Evolutionary conservation across 768 basidiomycete genomes (phyloP).

Genomic region (Lanmaoa rubissima): DNA sequence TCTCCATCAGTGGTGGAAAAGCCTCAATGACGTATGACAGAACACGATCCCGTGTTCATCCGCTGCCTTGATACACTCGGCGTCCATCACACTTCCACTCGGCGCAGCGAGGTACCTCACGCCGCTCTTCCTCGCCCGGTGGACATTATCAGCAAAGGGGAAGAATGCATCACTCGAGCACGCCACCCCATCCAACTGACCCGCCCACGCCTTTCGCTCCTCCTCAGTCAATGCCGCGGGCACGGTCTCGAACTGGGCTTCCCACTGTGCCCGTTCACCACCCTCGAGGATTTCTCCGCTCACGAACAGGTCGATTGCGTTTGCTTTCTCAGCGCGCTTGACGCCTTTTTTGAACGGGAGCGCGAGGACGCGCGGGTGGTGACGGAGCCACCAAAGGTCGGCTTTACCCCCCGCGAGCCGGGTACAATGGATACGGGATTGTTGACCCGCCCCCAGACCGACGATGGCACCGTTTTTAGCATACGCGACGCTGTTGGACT

Average conservation of each 20-base stretch:
- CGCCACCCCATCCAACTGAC: constrained; percentile 76
- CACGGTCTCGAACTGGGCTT: constrained; percentile 72
- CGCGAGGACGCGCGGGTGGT: constrained; percentile 89
- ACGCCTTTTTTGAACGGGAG: constrained; percentile 97
- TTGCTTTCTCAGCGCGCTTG: constrained; percentile 97
- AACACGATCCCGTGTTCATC: constrained; percentile 93
- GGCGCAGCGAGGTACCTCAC: constrained; percentile 91
- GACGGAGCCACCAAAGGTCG: constrained; percentile 99
- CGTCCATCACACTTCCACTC: constrained; percentile 96
- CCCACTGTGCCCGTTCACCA: constrained; percentile 89
- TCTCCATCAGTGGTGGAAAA: constrained; percentile 78
- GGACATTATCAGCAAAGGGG: constrained; percentile 99
- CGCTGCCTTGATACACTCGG: constrained; percentile 93
- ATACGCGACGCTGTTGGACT: constrained; percentile 98
- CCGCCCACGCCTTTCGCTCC: constrained; percentile 76
- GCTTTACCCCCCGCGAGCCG: constrained; percentile 96
- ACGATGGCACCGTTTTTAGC: constrained; percentile 89
- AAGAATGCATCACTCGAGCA: constrained; percentile 99
- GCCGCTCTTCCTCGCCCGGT: constrained; percentile 88
- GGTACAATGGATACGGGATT: constrained; percentile 99
- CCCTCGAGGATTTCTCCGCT: constrained; percentile 86
- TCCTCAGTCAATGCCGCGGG: constrained; percentile 62
- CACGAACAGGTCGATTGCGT: constrained; percentile 96
- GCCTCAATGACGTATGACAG: constrained; percentile 79
- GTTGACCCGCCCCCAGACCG: constrained; percentile 96